Evolutionary conservation across 202 grass and related monocot genomes (phyloP), one percentile per base, ranked within the genome.

Genomic region (Dendrocalamus latiflorus): DNA sequence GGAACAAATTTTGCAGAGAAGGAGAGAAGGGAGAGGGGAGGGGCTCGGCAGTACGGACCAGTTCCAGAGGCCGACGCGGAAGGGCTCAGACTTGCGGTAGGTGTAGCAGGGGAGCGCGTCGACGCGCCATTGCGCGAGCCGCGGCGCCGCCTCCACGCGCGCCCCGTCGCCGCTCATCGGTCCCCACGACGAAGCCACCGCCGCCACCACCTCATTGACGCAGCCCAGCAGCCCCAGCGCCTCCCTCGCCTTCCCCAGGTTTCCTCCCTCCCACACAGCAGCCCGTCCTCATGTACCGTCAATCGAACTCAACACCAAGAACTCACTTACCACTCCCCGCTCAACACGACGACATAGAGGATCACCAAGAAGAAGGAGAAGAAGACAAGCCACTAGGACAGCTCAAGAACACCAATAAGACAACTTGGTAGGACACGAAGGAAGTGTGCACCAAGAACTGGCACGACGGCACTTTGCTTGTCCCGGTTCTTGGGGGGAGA

Each of bases 191-290:
- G 92, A 45, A 39, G 90, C 89, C 82, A 99, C 90, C 68, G 95
- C 92, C 76, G 87, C 93, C 49, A 91, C 85, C 74, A 89, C 89
- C 85, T 99, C 96, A 94, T 99, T 93, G 85, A 98, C 94, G 89
- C 93, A 95, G 66, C 85, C 91, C 85, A 95, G 88, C 67, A 98
- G 78, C 81, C 90, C 96, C 91, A 90, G 84, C 83, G 94, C 74
- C 89, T 92, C 94, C 67, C 83, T n/a, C n/a, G n/a, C n/a, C n/a
- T n/a, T n/a, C n/a, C n/a, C 94, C 94, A 88, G 92, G 65, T 92
- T 93, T 86, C 51, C 77, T 80, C 72, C 74, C 75, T 74, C 63
- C 65, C 16, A 78, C 86, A 5, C 6, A 69, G 55, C 86, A 24
- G 11, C 87, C 41, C 70, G 68, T 91, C 83, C 92, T 95, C 93